phyloP scores from a whole-genome alignment of 768 basidiomycete species.

The Suillus clintonianus region DNA sequence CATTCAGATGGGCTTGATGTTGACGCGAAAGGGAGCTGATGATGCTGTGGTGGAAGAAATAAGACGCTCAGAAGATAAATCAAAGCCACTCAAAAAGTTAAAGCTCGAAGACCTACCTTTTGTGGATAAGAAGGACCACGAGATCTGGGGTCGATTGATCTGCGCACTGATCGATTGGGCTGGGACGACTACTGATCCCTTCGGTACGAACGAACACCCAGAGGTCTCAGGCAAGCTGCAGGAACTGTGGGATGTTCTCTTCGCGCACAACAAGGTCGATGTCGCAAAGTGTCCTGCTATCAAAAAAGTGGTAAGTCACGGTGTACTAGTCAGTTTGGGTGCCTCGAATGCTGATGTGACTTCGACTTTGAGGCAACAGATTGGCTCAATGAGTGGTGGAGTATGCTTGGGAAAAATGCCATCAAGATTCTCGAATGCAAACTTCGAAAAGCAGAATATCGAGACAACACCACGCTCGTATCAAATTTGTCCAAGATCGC shows the following conservation, averaged over 20 bases:
- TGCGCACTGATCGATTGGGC: constrained; percentile 2
- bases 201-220: constrained; percentile 3
- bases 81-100: too few relatives aligned
- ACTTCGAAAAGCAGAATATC: neutral
- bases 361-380: neutral
- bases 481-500: neutral
- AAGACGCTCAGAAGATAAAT: too few relatives aligned
- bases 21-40: too few relatives aligned
- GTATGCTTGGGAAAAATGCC: neutral
- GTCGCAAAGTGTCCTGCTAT: constrained; percentile 1
- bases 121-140: neutral
- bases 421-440: neutral
- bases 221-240: neutral
- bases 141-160: neutral
- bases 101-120: constrained; percentile 2
- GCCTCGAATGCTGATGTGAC: too few relatives aligned
- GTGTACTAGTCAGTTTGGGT: too few relatives aligned
- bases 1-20: too few relatives aligned
- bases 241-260: neutral
- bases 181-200: neutral
- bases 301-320: neutral
- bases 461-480: neutral
- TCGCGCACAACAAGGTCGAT: neutral
- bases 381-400: neutral
- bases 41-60: too few relatives aligned